phyloP scores from a whole-genome alignment of 192 early-diverging fungal species.

The Coemansia sp. region DNA sequence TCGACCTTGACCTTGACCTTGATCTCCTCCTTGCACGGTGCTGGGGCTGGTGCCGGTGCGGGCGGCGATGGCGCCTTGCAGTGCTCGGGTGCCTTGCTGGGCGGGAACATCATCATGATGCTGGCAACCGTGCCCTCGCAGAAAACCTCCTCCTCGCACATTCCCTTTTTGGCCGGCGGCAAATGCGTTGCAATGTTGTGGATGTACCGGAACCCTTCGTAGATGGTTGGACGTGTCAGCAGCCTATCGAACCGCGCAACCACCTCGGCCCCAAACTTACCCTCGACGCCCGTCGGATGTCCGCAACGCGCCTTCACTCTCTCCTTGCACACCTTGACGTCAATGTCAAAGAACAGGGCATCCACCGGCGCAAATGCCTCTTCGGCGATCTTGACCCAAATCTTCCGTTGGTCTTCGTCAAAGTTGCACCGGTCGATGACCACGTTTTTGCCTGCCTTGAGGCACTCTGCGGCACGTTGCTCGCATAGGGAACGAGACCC shows the following conservation, averaged over 20 bases:
- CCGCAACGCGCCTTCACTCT: conserved; percentile 62
- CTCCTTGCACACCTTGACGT: conserved; percentile 61
- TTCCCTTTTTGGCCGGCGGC: conserved; percentile 49
- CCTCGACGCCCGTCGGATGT: conserved; percentile 74
- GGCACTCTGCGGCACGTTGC: conserved; percentile 47
- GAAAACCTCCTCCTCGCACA: conserved; percentile 52
- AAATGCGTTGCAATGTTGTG: conserved; percentile 55
- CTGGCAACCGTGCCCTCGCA: conserved; percentile 40
- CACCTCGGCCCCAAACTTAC: conserved; percentile 61
- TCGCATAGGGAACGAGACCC: conserved; percentile 68
- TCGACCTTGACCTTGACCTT: conserved; percentile 49
- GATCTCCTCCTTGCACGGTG: conserved; percentile 43
- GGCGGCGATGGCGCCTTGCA: conserved; percentile 30
- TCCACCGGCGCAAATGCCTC: conserved; percentile 60
- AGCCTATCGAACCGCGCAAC: conserved; percentile 60
- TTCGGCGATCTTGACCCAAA: conserved; percentile 68
- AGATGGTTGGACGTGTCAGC: conserved; percentile 49
- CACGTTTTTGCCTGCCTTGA: conserved; percentile 62
- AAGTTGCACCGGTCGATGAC: conserved; percentile 81
- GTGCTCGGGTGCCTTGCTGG: conserved; percentile 43
- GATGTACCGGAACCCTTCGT: conserved; percentile 57
- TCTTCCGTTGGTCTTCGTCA: conserved; percentile 69
- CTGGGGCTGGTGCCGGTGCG: background rate
- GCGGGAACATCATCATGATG: conserved; percentile 54
- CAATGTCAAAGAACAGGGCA: conserved; percentile 69